These are phyloP conservation scores for Fusarium poae DNA, from an alignment of 2,329 filamentous ascomycete genomes.

Conservation along the genomic window DNA sequence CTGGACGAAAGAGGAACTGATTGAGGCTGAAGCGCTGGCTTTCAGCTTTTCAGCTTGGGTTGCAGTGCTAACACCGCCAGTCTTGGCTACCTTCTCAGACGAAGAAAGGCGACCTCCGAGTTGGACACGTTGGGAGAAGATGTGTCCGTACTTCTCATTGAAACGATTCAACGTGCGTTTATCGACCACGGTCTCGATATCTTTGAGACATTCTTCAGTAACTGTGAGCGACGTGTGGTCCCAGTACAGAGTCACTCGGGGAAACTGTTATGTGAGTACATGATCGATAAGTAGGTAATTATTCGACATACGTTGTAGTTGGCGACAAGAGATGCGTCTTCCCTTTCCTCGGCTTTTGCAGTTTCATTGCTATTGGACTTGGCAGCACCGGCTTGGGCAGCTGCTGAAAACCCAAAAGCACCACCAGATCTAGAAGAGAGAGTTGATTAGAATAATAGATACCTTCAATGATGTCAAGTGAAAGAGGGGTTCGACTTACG, in stretches of 20 bases:
- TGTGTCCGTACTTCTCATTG: not conserved
- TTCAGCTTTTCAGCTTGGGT: not conserved
- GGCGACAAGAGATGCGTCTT: not conserved
- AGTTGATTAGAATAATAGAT: too few species aligned
- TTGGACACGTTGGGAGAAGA: not conserved
- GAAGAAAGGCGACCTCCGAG: not conserved
- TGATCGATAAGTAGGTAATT: too few species aligned
- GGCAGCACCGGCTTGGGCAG: not conserved
- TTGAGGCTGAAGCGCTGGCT: not conserved
- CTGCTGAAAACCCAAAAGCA: not conserved
- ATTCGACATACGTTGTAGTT: conserved; percentile 3
- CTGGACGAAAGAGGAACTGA: not conserved
- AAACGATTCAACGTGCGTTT: not conserved
- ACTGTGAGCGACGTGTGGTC: not conserved
- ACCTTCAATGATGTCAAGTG: too few species aligned
- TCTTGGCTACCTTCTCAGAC: not conserved
- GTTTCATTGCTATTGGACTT: not conserved
- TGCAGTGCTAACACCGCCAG: too few species aligned
- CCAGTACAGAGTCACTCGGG: not conserved
- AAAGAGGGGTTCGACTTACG: too few species aligned
- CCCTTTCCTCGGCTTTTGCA: not conserved
- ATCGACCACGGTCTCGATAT: not conserved
- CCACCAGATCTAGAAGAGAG: not conserved
- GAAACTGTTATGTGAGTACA: too few species aligned
- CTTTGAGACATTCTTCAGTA: not conserved